A percentile compares a stretch with the other conserved stretches of the same genome.
phyloP scores from a whole-genome alignment of 352 stramenopile species.

The Phytophthora citricola region DNA sequence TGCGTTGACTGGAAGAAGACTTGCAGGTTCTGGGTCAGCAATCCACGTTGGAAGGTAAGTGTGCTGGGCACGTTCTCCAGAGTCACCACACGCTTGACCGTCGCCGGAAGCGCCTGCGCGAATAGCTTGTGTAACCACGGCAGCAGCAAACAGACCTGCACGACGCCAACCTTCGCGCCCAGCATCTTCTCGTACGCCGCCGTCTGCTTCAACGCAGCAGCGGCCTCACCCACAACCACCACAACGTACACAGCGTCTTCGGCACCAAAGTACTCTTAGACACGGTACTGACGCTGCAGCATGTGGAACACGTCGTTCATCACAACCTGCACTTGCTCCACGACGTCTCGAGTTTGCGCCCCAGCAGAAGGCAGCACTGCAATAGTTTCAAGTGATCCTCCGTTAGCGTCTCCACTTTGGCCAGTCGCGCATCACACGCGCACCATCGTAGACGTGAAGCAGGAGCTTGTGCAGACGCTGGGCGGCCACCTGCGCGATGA shows the following conservation, averaged over 20 bases:
- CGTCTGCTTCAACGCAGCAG: slow-evolving; percentile 58
- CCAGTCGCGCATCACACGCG: slow-evolving; percentile 59
- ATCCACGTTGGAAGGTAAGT: no score
- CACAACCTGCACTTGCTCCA: slow-evolving; percentile 73
- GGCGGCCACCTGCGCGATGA: slow-evolving; percentile 78
- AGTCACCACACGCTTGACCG: no score
- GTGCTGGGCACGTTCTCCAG: no score
- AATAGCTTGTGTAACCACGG: no score
- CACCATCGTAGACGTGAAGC: slow-evolving; percentile 83
- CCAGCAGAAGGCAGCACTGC: slow-evolving; percentile 28
- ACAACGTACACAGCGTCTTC: no score
- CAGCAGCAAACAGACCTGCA: no score
- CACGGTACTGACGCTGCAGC: slow-evolving; percentile 69
- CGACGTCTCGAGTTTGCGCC: slow-evolving; percentile 35
- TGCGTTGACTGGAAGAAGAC: slow-evolving; percentile 72
- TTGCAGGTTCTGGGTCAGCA: not conserved
- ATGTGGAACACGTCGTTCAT: slow-evolving; percentile 82
- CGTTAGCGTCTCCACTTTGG: slow-evolving; percentile 67
- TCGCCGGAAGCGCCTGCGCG: no score
- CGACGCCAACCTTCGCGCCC: no score
- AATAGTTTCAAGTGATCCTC: slow-evolving; percentile 58
- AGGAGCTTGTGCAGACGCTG: slow-evolving; percentile 65
- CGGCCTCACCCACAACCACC: slow-evolving; percentile 76
- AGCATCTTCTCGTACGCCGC: slow-evolving; percentile 16
- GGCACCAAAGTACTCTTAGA: slow-evolving; percentile 74